Conservation (phyloP, 352 stramenopile species). For the Globisporangium ultimum region DNA sequence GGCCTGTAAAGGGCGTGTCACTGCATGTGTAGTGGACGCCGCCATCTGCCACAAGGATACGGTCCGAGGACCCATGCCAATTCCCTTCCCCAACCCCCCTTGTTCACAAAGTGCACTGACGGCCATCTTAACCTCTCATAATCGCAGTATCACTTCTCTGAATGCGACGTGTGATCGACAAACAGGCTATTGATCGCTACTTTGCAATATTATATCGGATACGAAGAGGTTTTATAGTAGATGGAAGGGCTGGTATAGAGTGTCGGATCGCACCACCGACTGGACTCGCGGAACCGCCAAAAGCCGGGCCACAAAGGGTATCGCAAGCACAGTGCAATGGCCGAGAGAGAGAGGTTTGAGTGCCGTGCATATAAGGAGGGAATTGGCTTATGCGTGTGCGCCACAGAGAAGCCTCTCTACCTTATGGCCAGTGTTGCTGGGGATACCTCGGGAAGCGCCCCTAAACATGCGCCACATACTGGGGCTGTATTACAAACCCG, state of each 20-base stretch:
- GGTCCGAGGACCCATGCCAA: background rate
- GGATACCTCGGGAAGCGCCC: no score
- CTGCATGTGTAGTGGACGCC: background rate
- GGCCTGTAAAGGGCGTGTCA: slow-evolving; percentile 7
- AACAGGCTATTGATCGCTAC: no score
- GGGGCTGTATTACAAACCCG: no score
- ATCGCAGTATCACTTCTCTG: no score
- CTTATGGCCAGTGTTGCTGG: no score
- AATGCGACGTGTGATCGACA: no score
- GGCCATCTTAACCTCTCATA: background rate
- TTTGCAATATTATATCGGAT: no score
- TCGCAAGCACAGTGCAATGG: background rate
- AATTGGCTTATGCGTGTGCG: no score
- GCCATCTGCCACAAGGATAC: background rate
- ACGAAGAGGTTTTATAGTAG: background rate
- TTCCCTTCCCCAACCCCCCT: background rate
- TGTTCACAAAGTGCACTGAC: background rate
- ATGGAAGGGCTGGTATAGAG: background rate
- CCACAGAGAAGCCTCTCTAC: no score
- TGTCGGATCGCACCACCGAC: background rate
- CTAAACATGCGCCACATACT: no score
- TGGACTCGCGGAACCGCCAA: background rate
- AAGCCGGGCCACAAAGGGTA: background rate
- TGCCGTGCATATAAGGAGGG: no score
- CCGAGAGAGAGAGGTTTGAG: no score